Conservation (phyloP, 2,329 filamentous ascomycete genomes). For the Trichophyton rubrum region DNA sequence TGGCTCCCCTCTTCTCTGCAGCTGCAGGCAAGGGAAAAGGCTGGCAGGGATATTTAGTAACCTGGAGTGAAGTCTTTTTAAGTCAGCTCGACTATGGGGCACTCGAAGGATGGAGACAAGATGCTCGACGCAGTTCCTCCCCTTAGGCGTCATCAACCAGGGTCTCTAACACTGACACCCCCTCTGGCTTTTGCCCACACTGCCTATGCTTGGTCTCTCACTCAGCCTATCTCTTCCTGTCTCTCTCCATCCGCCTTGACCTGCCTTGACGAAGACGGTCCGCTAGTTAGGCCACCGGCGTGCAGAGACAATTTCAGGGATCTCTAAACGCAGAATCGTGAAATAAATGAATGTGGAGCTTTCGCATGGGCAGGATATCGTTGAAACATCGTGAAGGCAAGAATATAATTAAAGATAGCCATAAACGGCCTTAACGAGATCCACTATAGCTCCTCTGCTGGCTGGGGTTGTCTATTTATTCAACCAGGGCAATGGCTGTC, state of each 20-base stretch:
- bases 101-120: neutral
- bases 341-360: neutral
- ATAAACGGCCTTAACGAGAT: constrained; percentile 1
- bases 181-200: neutral
- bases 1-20: neutral
- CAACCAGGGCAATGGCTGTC: neutral
- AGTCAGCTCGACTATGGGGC: neutral
- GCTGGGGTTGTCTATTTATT: neutral
- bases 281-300: neutral
- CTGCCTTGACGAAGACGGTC: neutral
- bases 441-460: constrained; percentile 2
- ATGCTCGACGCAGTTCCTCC: neutral
- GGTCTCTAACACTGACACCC: neutral
- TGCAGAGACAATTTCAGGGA: neutral
- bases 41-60: neutral
- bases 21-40: neutral
- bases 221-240: too few relatives aligned
- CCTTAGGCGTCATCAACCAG: neutral
- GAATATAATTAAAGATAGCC: constrained; percentile 1
- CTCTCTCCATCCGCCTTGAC: too few relatives aligned
- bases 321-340: neutral
- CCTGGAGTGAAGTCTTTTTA: neutral
- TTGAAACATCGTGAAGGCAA: constrained; percentile 1
- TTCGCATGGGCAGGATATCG: neutral
- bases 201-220: neutral